Percentiles rank a stretch among this genome's conserved stretches.
Conservation (phyloP, 1,284 basidiomycete genomes). For the Cystobasidiaceae sp. region DNA sequence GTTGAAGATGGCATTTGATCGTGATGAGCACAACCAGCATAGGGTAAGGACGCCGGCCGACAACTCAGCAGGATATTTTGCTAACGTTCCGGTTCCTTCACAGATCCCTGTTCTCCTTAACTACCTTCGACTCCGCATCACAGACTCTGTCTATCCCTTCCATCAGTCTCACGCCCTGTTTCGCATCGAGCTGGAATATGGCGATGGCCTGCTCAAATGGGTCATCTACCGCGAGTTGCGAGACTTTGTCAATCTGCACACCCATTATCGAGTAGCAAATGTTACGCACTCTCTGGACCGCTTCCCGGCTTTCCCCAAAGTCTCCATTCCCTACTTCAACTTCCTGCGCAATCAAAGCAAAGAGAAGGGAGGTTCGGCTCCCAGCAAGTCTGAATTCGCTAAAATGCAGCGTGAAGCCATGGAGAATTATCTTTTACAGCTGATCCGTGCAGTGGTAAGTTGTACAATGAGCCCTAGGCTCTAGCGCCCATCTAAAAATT, state of each 20-base stretch:
- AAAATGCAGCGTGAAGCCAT: slow-evolving; percentile 70
- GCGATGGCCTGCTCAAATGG: slow-evolving; percentile 90
- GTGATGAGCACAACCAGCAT: slow-evolving; percentile 77
- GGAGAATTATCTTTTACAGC: slow-evolving; percentile 80
- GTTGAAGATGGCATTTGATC: slow-evolving; percentile 82
- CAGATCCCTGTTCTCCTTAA: slow-evolving; percentile 60
- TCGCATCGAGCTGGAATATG: slow-evolving; percentile 87
- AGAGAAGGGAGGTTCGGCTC: slow-evolving; percentile 51
- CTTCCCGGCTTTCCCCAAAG: slow-evolving; percentile 87
- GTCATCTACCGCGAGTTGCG: slow-evolving; percentile 90
- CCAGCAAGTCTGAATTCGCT: slow-evolving; percentile 66
- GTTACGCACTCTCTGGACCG: slow-evolving; percentile 51
- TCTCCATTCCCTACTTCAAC: slow-evolving; percentile 79
- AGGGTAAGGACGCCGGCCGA: slow-evolving; percentile 60
- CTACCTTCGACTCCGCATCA: slow-evolving; percentile 73
- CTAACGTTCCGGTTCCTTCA: not conserved
- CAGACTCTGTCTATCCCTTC: slow-evolving; percentile 76
- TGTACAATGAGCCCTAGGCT: not conserved
- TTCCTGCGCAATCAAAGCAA: slow-evolving; percentile 51
- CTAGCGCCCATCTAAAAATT: not conserved
- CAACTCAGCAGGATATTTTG: slow-evolving; percentile 42
- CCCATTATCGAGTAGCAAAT: slow-evolving; percentile 84
- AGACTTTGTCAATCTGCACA: slow-evolving; percentile 86
- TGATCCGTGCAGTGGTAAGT: slow-evolving; percentile 82
- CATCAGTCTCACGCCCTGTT: slow-evolving; percentile 75